Evolutionary conservation across 176 grass and related monocot species (phyloP), one percentile per base, ranked within the genome.

Genomic region (Carex parvula): DNA sequence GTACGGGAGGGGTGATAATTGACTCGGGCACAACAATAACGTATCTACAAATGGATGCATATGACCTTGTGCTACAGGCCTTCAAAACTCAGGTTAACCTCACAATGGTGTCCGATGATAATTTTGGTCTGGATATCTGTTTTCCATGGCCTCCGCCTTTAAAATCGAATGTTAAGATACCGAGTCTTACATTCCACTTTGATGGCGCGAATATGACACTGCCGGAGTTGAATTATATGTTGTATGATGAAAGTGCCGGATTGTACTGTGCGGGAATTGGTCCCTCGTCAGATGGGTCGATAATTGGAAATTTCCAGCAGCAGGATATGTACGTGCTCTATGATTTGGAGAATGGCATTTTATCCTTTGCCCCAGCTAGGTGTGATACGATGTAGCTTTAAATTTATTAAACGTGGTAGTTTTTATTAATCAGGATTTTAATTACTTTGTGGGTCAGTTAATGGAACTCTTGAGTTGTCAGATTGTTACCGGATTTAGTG

Each of bases 221-320:
- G 22, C 82, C 80, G 3, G 52, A 69, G 35, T 58, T 39, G 53
- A 95, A 90, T 88, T 79, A 88, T 76, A 79, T 97, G 24, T 59
- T 88, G 70, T 72, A 70, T 12, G 87, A 91, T 85, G 15, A 13
- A 18, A 29, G 1, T 17, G 57, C 68, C 1, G 30, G 64, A 1
- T 79, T 90, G 37, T 65, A 64, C 37, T 93, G 91, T 88, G 39
- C 85, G 4, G 33, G 30, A 37, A 88, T 88, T 48, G 79, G 67
- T 56, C 82, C 83, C 71, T 32, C 84, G 33, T 24, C 65, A n/a
- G 89, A 85, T 56, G 85, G 87, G 82, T 86, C 87, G 9, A 74
- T 88, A 82, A 59, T 94, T n/a, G 92, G 92, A 48, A 94, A 89
- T 84, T 84, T 89, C 63, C 90, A 89, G 66, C 90, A 92, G 87